Evolutionary conservation across 1,284 basidiomycete species (phyloP).

Genomic region (Phaffia rhodozyma): DNA sequence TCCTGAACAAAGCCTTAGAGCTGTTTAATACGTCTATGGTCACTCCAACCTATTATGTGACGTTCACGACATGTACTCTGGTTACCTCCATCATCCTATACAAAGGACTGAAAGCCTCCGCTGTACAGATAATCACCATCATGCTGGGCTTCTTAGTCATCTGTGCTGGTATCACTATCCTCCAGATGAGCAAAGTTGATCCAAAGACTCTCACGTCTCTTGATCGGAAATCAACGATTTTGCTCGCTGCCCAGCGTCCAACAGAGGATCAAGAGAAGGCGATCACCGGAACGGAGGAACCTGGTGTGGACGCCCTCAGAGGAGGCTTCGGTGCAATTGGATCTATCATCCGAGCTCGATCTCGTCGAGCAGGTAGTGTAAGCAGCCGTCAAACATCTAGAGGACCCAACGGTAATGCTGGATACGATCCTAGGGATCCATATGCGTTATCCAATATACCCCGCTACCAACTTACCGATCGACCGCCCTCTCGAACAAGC

Average conservation of each 20-base stretch:
- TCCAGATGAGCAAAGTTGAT: constrained; percentile 92
- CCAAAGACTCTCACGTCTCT: constrained; percentile 58
- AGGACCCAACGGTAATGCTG: neutral
- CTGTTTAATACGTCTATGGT: constrained; percentile 74
- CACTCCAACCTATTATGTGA: constrained; percentile 31
- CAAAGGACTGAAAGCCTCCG: constrained; percentile 72
- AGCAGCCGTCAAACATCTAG: neutral
- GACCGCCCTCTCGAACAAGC: neutral
- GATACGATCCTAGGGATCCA: constrained; percentile 10
- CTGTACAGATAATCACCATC: constrained; percentile 68
- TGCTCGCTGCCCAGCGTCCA: constrained; percentile 58
- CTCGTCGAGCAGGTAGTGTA: constrained; percentile 12
- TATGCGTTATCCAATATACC: constrained; percentile 1
- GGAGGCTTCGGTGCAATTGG: constrained; percentile 82
- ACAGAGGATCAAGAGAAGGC: constrained; percentile 45
- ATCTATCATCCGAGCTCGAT: constrained; percentile 71
- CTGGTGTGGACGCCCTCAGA: constrained; percentile 75
- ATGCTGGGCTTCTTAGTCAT: constrained; percentile 59
- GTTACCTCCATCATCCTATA: constrained; percentile 54
- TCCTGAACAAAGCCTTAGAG: constrained; percentile 90
- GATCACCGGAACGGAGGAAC: constrained; percentile 34
- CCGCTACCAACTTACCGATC: constrained; percentile 13
- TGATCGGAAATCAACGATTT: constrained; percentile 71
- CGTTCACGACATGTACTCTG: constrained; percentile 73
- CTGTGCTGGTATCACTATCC: constrained; percentile 66